A percentile compares a stretch with the other conserved stretches of the same genome.
Conservation (phyloP, 768 basidiomycete species). For the Tricholoma sp. region DNA sequence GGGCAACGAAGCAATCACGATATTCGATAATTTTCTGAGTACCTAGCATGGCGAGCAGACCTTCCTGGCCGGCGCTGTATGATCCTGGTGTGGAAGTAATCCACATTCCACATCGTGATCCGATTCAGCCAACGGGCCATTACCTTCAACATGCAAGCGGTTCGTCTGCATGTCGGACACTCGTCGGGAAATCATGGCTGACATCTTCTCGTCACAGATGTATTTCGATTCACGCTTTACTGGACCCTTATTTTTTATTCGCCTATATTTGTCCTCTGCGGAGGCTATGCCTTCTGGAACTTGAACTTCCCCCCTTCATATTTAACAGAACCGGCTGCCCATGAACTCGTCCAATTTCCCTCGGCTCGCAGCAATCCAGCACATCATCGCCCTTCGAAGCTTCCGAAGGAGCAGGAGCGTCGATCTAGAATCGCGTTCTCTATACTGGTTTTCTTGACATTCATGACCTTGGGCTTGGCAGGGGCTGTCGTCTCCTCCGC, state of each 20-base stretch:
- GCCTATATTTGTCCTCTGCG: conserved; percentile 44
- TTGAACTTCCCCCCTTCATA: conserved; percentile 39
- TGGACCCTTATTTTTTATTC: conserved; percentile 49
- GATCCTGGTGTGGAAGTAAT: conserved; percentile 45
- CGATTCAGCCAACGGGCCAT: conserved; percentile 34
- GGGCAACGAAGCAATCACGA: neutral
- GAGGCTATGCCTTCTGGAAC: conserved; percentile 47
- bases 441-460: conserved; percentile 38
- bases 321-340: conserved; percentile 4
- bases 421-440: conserved; percentile 45
- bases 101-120: conserved; percentile 32
- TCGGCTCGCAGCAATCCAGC: conserved; percentile 7
- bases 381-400: conserved; percentile 6
- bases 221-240: conserved; percentile 49
- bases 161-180: conserved; percentile 8
- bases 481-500: conserved; percentile 44
- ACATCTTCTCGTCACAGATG: conserved; percentile 25
- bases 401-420: conserved; percentile 29
- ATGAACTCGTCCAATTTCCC: conserved; percentile 10
- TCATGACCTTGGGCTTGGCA: conserved; percentile 35
- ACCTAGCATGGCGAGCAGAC: neutral
- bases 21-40: neutral
- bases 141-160: conserved; percentile 41
- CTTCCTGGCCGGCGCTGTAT: conserved; percentile 47
- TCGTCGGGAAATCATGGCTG: neutral